Conservation (phyloP, 2,329 filamentous ascomycete genomes). For the Aureobasidium sp. region DNA sequence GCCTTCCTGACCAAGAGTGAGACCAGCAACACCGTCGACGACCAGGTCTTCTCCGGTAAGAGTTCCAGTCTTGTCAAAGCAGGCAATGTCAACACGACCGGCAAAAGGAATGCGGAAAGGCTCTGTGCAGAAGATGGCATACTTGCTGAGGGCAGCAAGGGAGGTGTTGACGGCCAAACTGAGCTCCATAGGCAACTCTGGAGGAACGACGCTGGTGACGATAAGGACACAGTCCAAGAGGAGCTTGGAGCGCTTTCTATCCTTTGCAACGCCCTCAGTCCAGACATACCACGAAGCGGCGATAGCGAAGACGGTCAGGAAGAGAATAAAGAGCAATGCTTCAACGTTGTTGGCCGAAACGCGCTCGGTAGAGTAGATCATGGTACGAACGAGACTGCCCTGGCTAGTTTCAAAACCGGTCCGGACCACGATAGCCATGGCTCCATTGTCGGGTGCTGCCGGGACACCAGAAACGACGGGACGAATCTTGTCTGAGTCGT, state of each 20-base stretch:
- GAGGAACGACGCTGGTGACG: conserved; percentile 95
- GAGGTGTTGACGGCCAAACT: conserved; percentile 97
- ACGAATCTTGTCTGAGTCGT: conserved; percentile 49
- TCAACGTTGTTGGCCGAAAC: conserved; percentile 98
- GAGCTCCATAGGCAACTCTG: conserved; percentile 95
- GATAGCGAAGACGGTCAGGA: conserved; percentile 90
- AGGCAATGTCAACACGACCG: conserved; percentile 89
- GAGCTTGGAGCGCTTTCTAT: conserved; percentile 94
- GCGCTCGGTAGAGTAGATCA: conserved; percentile 99
- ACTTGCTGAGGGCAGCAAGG: conserved; percentile 87
- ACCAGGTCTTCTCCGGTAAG: conserved; percentile 94
- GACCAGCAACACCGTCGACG: conserved; percentile 90
- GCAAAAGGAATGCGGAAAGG: conserved; percentile 97
- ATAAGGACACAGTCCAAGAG: conserved; percentile 96
- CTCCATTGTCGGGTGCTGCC: conserved; percentile 84
- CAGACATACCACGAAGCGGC: conserved; percentile 99
- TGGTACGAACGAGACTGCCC: conserved; percentile 92
- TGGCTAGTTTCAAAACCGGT: conserved; percentile 98
- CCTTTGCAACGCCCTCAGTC: conserved; percentile 89
- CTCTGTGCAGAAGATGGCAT: conserved; percentile 97
- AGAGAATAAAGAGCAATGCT: conserved; percentile 94
- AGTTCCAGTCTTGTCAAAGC: conserved; percentile 98
- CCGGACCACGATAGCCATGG: conserved; percentile 89
- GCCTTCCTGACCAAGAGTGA: conserved; percentile 63
- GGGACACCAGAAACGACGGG: conserved; percentile 70